These are phyloP conservation scores for Cryptococcus floricola DNA, from an alignment of 1,284 basidiomycete species.

Conservation along the genomic window DNA sequence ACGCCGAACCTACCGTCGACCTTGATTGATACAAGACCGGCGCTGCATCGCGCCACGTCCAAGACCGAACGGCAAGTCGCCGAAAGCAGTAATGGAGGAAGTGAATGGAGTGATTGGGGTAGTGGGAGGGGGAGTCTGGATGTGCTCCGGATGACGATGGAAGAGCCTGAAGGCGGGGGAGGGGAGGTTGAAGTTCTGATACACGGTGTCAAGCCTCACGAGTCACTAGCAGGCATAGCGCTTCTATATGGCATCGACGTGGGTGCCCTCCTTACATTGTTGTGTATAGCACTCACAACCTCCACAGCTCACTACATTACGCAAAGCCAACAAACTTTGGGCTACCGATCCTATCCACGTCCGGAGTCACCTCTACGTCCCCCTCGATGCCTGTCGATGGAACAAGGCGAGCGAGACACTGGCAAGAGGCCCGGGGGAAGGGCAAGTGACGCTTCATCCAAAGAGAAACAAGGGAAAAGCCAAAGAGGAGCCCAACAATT, in stretches of 20 bases:
- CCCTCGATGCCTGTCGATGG: conserved; percentile 52
- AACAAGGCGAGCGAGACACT: conserved; percentile 40
- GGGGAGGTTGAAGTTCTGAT: conserved; percentile 49
- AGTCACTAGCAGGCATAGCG: conserved; percentile 78
- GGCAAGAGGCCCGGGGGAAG: conserved; percentile 40
- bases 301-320: conserved; percentile 60
- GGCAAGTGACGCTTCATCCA: conserved; percentile 41
- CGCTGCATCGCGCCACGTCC: conserved; percentile 34
- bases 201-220: conserved; percentile 59
- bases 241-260: conserved; percentile 80
- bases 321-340: conserved; percentile 85
- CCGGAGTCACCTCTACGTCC: conserved; percentile 74
- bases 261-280: conserved; percentile 10
- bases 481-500: conserved; percentile 6
- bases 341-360: conserved; percentile 81
- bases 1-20: conserved; percentile 2
- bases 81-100: conserved; percentile 31
- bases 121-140: conserved; percentile 36
- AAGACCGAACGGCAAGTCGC: conserved; percentile 43
- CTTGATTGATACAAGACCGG: conserved; percentile 31
- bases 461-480: conserved; percentile 19
- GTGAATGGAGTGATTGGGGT: conserved; percentile 22
- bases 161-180: conserved; percentile 10
- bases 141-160: conserved; percentile 21
- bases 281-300: neutral